Percentiles rank a stretch among this genome's conserved stretches.
Conservation (phyloP, 805 yeast genomes). For the Kazachstania taianensis region DNA sequence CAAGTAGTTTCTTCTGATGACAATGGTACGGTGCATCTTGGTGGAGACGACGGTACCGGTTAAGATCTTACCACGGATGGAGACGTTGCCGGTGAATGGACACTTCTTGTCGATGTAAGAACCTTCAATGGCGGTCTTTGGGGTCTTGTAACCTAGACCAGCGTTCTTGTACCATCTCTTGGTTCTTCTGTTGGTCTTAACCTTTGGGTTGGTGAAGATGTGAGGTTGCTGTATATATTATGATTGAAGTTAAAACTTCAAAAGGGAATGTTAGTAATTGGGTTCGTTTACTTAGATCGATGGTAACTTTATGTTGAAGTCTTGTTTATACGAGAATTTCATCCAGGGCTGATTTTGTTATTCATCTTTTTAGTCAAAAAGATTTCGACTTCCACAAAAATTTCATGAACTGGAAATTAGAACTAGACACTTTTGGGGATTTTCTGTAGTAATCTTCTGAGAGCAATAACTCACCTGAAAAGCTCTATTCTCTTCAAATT, state of each 20-base stretch:
- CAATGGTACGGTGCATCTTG: slow-evolving; percentile 99
- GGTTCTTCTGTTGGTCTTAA: slow-evolving; percentile 95
- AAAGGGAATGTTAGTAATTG: not conserved
- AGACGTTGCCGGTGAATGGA: slow-evolving; percentile 94
- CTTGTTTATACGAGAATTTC: too few species aligned
- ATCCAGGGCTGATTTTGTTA: too few species aligned
- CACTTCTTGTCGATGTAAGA: slow-evolving; percentile 99
- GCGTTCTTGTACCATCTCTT: slow-evolving; percentile 99
- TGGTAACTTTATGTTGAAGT: too few species aligned
- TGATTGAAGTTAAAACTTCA: too few species aligned
- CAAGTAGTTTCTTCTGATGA: slow-evolving; percentile 99
- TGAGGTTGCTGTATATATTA: slow-evolving; percentile 99
- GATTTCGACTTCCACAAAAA: too few species aligned
- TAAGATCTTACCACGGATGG: slow-evolving; percentile 99
- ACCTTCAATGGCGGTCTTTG: slow-evolving; percentile 96
- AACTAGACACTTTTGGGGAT: too few species aligned
- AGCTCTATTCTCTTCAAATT: too few species aligned
- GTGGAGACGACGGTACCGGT: slow-evolving; percentile 99
- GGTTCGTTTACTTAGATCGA: too few species aligned
- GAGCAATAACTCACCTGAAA: too few species aligned
- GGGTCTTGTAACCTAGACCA: slow-evolving; percentile 99
- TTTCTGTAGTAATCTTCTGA: too few species aligned
- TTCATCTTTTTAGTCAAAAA: too few species aligned
- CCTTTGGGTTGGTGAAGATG: slow-evolving; percentile 99
- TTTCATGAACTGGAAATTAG: too few species aligned